phyloP scores from a whole-genome alignment of 495 filamentous ascomycete genomes.

The Peziza echinospora region DNA sequence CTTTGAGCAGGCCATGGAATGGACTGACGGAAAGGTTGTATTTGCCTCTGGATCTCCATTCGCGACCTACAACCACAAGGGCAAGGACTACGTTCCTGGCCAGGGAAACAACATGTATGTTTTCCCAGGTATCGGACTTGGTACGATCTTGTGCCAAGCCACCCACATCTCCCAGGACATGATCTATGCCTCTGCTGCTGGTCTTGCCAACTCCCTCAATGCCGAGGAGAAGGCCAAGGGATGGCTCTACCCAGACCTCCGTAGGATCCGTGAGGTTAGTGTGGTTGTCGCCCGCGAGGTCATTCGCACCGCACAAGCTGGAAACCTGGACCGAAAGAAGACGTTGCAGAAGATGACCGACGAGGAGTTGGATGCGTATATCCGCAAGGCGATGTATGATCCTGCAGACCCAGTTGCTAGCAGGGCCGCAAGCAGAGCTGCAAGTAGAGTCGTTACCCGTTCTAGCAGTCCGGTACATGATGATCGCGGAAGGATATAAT shows the following conservation, averaged over 20 bases:
- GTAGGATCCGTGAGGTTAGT: conserved; percentile 75
- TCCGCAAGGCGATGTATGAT: conserved; percentile 52
- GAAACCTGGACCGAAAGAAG: conserved; percentile 47
- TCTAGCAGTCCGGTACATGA: not conserved
- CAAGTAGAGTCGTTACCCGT: not conserved
- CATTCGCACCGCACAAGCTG: conserved; percentile 65
- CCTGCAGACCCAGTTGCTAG: conserved; percentile 18
- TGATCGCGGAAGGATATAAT: not conserved
- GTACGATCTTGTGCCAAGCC: conserved; percentile 78
- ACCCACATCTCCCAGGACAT: conserved; percentile 81
- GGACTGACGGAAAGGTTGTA: conserved; percentile 74
- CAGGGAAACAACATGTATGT: conserved; percentile 91
- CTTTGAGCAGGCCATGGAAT: conserved; percentile 67
- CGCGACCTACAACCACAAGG: conserved; percentile 38
- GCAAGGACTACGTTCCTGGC: conserved; percentile 60
- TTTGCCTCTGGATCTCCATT: conserved; percentile 95
- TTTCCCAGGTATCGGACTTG: conserved; percentile 91
- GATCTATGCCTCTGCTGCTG: conserved; percentile 77
- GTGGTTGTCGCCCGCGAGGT: conserved; percentile 75
- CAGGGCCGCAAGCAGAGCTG: not conserved
- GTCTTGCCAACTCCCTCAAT: conserved; percentile 57
- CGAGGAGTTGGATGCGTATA: conserved; percentile 43
- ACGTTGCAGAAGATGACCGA: conserved; percentile 38
- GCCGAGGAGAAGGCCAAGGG: conserved; percentile 57
- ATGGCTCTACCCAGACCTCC: conserved; percentile 82